phyloP scores from a whole-genome alignment of 805 yeast species.

The Candida chilensis region DNA sequence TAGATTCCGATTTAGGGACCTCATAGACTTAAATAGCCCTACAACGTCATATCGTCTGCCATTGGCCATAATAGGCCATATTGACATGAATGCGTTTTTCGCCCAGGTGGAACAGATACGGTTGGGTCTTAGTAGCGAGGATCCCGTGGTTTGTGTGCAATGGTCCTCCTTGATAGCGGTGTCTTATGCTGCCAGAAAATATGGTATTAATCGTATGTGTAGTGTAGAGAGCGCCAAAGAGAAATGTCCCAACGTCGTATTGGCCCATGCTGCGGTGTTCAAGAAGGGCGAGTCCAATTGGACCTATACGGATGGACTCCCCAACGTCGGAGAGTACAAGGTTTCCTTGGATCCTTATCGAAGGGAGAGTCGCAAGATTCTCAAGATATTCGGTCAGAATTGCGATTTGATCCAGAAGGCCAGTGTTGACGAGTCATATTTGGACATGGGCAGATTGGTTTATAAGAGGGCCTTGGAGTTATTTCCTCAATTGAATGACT shows the following conservation, averaged over 20 bases:
- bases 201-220: conserved; percentile 76
- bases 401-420: conserved; percentile 84
- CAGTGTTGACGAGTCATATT: conserved; percentile 87
- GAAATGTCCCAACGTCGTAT: conserved; percentile 68
- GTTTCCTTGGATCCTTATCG: conserved; percentile 90
- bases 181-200: conserved; percentile 80
- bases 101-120: conserved; percentile 89
- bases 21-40: conserved; percentile 36
- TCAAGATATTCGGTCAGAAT: conserved; percentile 48
- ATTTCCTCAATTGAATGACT: conserved; percentile 35
- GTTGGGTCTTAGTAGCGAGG: conserved; percentile 50
- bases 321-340: conserved; percentile 58
- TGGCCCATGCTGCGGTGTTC: conserved; percentile 92
- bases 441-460: conserved; percentile 72
- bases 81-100: conserved; percentile 92
- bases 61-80: conserved; percentile 70
- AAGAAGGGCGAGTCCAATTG: conserved; percentile 79
- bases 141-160: conserved; percentile 91
- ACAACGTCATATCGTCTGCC: conserved; percentile 51
- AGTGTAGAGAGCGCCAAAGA: conserved; percentile 53
- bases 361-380: conserved; percentile 73
- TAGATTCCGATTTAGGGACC: conserved; percentile 36
- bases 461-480: conserved; percentile 26
- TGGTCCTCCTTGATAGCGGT: conserved; percentile 91
- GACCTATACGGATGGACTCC: conserved; percentile 59